Evolutionary conservation across 2,329 filamentous ascomycete genomes (phyloP), one percentile per base, ranked within the genome.

Genomic region (Fusarium decemcellulare): DNA sequence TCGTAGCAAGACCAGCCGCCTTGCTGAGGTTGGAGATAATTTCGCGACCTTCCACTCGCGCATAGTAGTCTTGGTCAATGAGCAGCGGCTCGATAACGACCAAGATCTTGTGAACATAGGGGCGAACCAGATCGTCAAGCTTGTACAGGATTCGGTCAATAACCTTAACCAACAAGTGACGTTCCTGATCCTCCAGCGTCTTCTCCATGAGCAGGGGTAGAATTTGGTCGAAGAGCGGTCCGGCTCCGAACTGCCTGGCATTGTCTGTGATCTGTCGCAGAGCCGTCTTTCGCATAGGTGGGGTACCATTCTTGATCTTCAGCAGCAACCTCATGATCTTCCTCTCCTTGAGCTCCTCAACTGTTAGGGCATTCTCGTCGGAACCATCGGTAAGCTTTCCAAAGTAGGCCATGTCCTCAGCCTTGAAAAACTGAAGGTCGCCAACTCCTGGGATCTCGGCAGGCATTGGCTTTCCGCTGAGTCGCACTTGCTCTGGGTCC

Each of bases 61-160:
- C 96, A 80, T 99, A 99, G 83, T 99, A 99, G 82, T 99, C 97
- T 83, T 99, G 96, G 78, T 99, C 97, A 76, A 99, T 99, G 71
- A 99, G 92, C 52, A 99, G 86, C n/a, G 96, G 96, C 81, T 99
- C 97, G 74, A 99, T 99, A 77, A 99, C 96, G 56, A 99, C 96
- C 61, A 99, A 83, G 67, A 99, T 99, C 84, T 98, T 98, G 85
- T 99, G 97, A 15, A 97, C 95, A 70, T 95, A 99, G 23, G 96
- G 96, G 42, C 96, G 90, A 57, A 99, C 96, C 70, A 98, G 87
- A 75, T 99, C 96, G 78, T 98, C 96, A 27, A 99, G 90, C 84
- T 99, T 99, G 88, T 98, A 99, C 8, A 99, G 89, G 64, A 99
- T 95, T 81, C 96, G 92, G 79, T 99, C 97, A 76, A 99, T 98